Evolutionary conservation across 129 eudicot genomes (phyloP).

Genomic region (Silybum marianum): DNA sequence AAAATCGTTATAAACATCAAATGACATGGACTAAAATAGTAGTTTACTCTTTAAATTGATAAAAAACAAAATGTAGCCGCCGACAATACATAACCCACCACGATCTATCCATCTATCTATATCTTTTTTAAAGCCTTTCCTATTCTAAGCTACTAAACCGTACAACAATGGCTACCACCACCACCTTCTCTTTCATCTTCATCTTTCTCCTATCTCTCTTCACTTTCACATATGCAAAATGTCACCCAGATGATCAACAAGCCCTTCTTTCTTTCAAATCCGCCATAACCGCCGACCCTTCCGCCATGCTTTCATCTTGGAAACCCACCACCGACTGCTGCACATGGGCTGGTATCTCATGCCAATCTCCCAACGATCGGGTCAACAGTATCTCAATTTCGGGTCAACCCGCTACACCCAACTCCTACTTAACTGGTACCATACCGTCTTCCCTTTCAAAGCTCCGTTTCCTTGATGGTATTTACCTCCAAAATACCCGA

Average conservation of each 20-base stretch:
- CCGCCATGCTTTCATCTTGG: constrained; percentile 51
- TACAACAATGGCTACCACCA: not conserved
- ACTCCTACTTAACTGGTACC: constrained; percentile 39
- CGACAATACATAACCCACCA: not conserved
- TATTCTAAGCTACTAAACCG: not conserved
- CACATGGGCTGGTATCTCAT: constrained; percentile 48
- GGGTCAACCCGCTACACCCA: constrained; percentile 36
- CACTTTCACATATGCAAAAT: constrained; percentile 18
- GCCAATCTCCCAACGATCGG: constrained; percentile 33
- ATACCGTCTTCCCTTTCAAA: constrained; percentile 46
- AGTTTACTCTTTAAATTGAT: too few relatives aligned
- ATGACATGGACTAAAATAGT: too few relatives aligned
- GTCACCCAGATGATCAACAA: constrained; percentile 52
- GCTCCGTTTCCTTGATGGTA: constrained; percentile 23
- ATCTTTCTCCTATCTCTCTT: not conserved
- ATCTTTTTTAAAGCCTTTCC: not conserved
- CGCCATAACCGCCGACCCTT: constrained; percentile 57
- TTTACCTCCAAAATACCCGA: constrained; percentile 29
- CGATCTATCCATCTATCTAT: not conserved
- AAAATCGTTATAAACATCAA: too few relatives aligned
- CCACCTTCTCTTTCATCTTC: not conserved
- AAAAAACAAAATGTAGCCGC: not conserved
- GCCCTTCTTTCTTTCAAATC: constrained; percentile 51
- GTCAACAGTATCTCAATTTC: constrained; percentile 32
- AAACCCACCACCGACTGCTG: constrained; percentile 58